Base-by-base conservation (phyloP, 148 eudicot species). In the Tetragonia tetragonoides region DNA sequence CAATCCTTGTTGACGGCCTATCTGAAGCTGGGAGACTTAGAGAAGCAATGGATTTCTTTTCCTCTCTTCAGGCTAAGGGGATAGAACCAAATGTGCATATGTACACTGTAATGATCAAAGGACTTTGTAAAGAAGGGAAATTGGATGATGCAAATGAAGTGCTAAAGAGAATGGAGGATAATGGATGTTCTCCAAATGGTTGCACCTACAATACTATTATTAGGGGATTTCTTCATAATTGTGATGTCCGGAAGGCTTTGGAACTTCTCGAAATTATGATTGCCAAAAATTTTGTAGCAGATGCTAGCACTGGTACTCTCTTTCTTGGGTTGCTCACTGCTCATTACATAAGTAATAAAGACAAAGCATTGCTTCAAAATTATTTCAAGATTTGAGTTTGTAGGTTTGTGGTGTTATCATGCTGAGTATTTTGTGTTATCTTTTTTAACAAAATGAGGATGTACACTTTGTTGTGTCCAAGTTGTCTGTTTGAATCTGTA, bases 161-260 rank as follows among this genome's bases (percentile, higher is more conserved):
- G n/a, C n/a, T 82, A 46, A 11, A 70, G 21, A 78, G 57, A 56
- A 85, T 85, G 85, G 78, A 85, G 24, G 78, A 73, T 15, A 75
- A 67, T 63, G 73, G 72, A 62, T 83, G 82, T 65, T 44, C 56
- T 37, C 86, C 86, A 16, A 28, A 78, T 62, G 70, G 41, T 0
- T 12, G 69, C 24, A 75, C 77, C 40, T 83, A 49, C 62, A 80
- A 78, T 53, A 61, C 59, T 3, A 75, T 85, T 47, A 53, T 75
- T 39, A 44, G 24, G 23, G 78, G 79, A n/a, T 80, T 67, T 53
- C 67, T 77, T 40, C 38, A 11, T 49, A 60, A 62, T 3, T 76
- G 73, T 4, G 65, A 85, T 17, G 5, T 63, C 41, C 60, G 15
- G 3, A 77, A 67, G 67, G 87, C 78, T 68, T 28, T 76, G 65